These are phyloP conservation scores for Arthromyces matolae DNA, from an alignment of 768 basidiomycete species.

Conservation along the genomic window DNA sequence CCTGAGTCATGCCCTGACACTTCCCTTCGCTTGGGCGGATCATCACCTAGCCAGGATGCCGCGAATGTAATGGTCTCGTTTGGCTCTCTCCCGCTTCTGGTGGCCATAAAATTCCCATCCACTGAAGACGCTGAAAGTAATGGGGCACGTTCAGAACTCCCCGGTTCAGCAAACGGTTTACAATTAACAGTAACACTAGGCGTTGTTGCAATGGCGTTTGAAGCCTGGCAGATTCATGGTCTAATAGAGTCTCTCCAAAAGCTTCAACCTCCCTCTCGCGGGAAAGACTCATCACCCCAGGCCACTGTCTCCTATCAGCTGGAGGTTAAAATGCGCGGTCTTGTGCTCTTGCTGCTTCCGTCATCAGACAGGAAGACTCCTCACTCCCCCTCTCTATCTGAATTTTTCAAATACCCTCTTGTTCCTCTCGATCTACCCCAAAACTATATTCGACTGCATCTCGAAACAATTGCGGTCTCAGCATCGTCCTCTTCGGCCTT, in stretches of 20 bases:
- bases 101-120: no score
- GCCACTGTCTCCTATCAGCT: neutral
- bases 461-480: conserved; percentile 38
- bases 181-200: conserved; percentile 44
- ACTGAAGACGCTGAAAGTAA: no score
- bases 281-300: neutral
- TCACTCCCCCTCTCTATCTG: conserved; percentile 12
- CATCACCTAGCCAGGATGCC: conserved; percentile 11
- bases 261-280: conserved; percentile 21
- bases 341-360: conserved; percentile 46
- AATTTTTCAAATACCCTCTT: conserved; percentile 60
- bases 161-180: conserved; percentile 27
- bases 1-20: conserved; percentile 3
- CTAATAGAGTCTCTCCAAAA: conserved; percentile 40
- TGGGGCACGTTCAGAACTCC: no score
- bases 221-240: conserved; percentile 52
- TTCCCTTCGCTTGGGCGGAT: neutral
- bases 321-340: conserved; percentile 28
- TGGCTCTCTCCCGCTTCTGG: conserved; percentile 55
- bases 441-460: conserved; percentile 51
- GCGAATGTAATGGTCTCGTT: conserved; percentile 58
- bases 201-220: conserved; percentile 50
- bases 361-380: conserved; percentile 16
- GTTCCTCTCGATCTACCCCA: conserved; percentile 46
- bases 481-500: conserved; percentile 14